Evolutionary conservation across 495 filamentous ascomycete genomes (phyloP), one percentile per base, ranked within the genome.

Genomic region (Tetracladium marchalianum): DNA sequence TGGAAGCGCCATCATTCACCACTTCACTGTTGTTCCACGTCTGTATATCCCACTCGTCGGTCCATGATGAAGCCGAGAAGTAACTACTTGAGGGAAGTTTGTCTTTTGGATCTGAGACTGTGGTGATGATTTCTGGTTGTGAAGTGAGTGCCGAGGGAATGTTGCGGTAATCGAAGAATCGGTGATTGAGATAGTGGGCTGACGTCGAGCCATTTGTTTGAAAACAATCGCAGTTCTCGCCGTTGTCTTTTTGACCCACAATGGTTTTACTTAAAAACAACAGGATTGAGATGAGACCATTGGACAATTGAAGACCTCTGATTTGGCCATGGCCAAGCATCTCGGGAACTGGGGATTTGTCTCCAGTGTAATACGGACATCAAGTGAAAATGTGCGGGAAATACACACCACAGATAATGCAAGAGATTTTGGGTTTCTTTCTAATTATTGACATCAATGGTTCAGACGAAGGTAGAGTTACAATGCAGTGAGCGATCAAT

Each of bases 111-210:
- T 58, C 58, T 18, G 32, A 19, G 8, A 43, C 43, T 24, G 45
- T 46, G 0, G 50, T 44, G 46, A 70, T 63, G 39, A 66, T 50
- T 2, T 48, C 24, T 8, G 70, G 72, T n/a, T 61, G 61, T 6
- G 54, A 47, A 0, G 27, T 11, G 8, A 49, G 34, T 8, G 44
- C 19, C 13, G 6, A 10, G 1, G 44, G 31, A 27, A 71, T 62
- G 31, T 68, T 66, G 33, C 82, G 76, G 58, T 81, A 87, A 64
- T 87, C 83, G 65, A 72, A 82, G 60, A 85, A 77, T 31, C 70
- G 70, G 64, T 85, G 78, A 54, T 76, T 66, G 16, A 67, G 69
- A 59, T 82, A 85, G 64, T 77, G 82, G 11, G 68, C 66, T 11
- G 60, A 37, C 32, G 64, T 62, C 35, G 58, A 62, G 16, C 63